Evolutionary conservation across 495 filamentous ascomycete genomes (phyloP).

Genomic region (Annulohypoxylon nitens): DNA sequence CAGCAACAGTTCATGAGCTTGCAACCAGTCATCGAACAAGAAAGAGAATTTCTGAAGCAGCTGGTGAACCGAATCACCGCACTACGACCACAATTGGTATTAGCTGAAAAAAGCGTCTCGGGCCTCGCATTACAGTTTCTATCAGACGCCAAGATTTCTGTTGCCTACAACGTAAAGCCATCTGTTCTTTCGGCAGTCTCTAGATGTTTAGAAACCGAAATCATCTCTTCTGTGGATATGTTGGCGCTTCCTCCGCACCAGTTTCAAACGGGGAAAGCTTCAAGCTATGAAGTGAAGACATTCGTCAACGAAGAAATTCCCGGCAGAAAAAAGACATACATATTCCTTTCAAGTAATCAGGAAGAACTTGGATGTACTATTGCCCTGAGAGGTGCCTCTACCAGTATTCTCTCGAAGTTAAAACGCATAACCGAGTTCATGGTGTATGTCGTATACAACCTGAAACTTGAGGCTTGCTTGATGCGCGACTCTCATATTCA

Average conservation of each 20-base stretch:
- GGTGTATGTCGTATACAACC: constrained; percentile 98
- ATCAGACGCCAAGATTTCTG: constrained; percentile 87
- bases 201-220: constrained; percentile 87
- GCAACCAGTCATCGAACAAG: constrained; percentile 95
- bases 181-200: constrained; percentile 96
- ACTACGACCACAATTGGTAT: constrained; percentile 82
- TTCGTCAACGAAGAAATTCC: constrained; percentile 81
- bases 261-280: constrained; percentile 80
- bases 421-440: constrained; percentile 98
- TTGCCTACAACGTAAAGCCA: constrained; percentile 94
- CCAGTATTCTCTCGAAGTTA: constrained; percentile 76
- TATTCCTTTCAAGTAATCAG: constrained; percentile 93
- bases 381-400: constrained; percentile 85
- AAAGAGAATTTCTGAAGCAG: constrained; percentile 93
- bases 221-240: constrained; percentile 96
- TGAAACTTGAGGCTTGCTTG: constrained; percentile 94
- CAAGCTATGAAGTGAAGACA: constrained; percentile 94
- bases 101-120: constrained; percentile 91
- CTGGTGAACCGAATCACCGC: constrained; percentile 92
- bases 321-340: constrained; percentile 90
- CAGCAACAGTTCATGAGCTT: constrained; percentile 98
- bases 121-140: constrained; percentile 90
- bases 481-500: constrained; percentile 96
- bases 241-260: constrained; percentile 74
- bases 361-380: constrained; percentile 96